Evolutionary conservation across 225 moss, liverwort and hornwort species (phyloP).

Genomic region (Polytrichum commune): DNA sequence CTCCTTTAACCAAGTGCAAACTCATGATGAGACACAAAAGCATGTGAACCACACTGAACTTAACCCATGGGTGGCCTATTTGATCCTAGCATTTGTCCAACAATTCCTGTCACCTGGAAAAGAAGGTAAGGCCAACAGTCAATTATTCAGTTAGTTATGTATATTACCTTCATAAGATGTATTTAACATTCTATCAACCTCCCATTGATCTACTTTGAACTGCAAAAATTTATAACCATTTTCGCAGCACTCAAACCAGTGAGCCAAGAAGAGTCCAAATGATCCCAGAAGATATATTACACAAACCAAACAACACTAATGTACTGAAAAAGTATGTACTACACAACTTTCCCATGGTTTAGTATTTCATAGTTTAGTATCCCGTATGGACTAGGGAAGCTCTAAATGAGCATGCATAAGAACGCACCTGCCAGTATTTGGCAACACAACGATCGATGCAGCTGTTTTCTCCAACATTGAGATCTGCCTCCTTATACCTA

Average conservation of each 20-base stretch:
- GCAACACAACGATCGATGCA: slow-evolving; percentile 95
- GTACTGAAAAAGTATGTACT: too few species aligned
- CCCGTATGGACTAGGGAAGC: too few species aligned
- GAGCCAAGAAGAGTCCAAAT: too few species aligned
- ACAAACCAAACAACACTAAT: too few species aligned
- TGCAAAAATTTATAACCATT: too few species aligned
- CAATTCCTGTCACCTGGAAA: slow-evolving; percentile 83
- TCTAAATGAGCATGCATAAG: too few species aligned
- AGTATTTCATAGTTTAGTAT: too few species aligned
- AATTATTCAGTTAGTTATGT: neutral
- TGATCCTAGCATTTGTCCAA: slow-evolving; percentile 92
- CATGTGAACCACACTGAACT: neutral
- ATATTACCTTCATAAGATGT: neutral
- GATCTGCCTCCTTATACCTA: slow-evolving; percentile 91
- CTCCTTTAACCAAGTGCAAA: neutral
- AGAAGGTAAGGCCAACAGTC: neutral
- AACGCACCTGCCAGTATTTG: slow-evolving; percentile 89
- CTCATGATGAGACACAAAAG: neutral
- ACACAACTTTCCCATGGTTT: too few species aligned
- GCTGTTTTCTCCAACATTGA: slow-evolving; percentile 92
- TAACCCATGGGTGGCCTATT: slow-evolving; percentile 65
- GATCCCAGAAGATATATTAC: too few species aligned
- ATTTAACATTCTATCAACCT: neutral
- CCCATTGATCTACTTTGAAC: too few species aligned
- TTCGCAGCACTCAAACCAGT: too few species aligned